phyloP scores from a whole-genome alignment of 805 yeast genomes.

The Candida pseudofarinosa region DNA sequence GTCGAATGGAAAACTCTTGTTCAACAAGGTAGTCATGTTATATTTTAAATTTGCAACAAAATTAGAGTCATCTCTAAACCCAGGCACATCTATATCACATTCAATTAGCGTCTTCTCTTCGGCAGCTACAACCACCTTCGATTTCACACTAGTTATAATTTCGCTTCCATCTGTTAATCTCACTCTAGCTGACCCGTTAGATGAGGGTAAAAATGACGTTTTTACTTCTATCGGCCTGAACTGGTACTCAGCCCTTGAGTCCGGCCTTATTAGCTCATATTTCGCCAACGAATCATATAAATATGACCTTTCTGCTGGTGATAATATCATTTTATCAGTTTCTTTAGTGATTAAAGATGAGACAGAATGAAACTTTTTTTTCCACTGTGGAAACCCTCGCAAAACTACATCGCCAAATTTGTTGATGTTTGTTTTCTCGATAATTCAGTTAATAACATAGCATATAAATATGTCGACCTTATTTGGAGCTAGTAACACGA shows the following conservation, averaged over 20 bases:
- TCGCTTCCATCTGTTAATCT: slow-evolving; percentile 88
- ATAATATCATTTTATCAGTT: slow-evolving; percentile 49
- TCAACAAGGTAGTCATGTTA: slow-evolving; percentile 51
- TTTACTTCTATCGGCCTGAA: slow-evolving; percentile 84
- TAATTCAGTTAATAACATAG: neutral
- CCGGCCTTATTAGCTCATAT: slow-evolving; percentile 72
- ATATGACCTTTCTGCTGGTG: slow-evolving; percentile 74
- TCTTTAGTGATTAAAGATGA: neutral
- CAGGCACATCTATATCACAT: slow-evolving; percentile 78
- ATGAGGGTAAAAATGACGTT: slow-evolving; percentile 74
- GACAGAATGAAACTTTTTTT: neutral
- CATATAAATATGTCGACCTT: slow-evolving; percentile 8
- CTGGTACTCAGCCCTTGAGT: slow-evolving; percentile 70
- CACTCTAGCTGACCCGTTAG: slow-evolving; percentile 90
- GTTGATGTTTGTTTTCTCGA: neutral
- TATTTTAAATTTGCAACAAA: slow-evolving; percentile 62
- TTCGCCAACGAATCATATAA: slow-evolving; percentile 66
- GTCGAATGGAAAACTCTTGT: slow-evolving; percentile 48
- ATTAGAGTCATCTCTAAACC: slow-evolving; percentile 74
- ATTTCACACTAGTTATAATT: slow-evolving; percentile 86
- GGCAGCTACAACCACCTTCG: slow-evolving; percentile 58
- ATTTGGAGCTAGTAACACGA: slow-evolving; percentile 7
- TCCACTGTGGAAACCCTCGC: neutral
- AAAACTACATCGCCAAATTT: neutral
- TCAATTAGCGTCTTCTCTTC: slow-evolving; percentile 51